Evolutionary conservation across 2,329 filamentous ascomycete genomes (phyloP), one percentile per base, ranked within the genome.

Genomic region (Microdochium paspali): DNA sequence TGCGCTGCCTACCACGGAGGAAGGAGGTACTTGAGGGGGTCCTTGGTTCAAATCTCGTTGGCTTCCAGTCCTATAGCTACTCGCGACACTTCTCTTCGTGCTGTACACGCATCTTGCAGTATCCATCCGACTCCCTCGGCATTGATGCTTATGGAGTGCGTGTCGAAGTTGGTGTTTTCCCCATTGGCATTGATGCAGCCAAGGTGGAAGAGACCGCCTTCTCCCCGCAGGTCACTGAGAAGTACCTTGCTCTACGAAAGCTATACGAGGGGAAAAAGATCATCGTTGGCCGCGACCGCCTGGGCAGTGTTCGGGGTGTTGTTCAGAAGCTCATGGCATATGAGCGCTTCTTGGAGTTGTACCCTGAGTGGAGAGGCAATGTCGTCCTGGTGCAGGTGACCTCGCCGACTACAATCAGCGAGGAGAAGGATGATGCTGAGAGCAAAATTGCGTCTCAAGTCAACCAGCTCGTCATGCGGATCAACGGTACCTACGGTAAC

Each of bases 241-340:
- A 87, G 60, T 88, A 90, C 61, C 67, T 76, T 47, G 82, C 80
- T 0, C 79, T 96, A 46, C 83, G 81, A 59, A 79, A 84, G 53
- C 70, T 93, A 56, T 95, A 95, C 61, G 76, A 76, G n/a, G 90
- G 84, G 51, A 94, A 91, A 70, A 95, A 94, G 69, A 85, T 97
- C 57, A 95, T 97, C 56, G 90, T 97, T 47, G 91, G 91, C 10
- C 83, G 91, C 56, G 91, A 97, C 65, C 84, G 91, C n/a, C 72
- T 97, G 46, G 91, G 97, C 65, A 91, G 87, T 57, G 89, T 95
- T 42, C 80, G 90, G 52, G 91, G 93, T 60, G 90, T 97, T 13
- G 84, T 88, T n/a, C 91, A 96, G 66, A 97, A 97, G 67, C 74
- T 97, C 26, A 87, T 94, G 70, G 91, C 90, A 0, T 97, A 95